Evolutionary conservation across 73 alveolate species (phyloP).

Genomic region (Paramecium tetraurelia): DNA sequence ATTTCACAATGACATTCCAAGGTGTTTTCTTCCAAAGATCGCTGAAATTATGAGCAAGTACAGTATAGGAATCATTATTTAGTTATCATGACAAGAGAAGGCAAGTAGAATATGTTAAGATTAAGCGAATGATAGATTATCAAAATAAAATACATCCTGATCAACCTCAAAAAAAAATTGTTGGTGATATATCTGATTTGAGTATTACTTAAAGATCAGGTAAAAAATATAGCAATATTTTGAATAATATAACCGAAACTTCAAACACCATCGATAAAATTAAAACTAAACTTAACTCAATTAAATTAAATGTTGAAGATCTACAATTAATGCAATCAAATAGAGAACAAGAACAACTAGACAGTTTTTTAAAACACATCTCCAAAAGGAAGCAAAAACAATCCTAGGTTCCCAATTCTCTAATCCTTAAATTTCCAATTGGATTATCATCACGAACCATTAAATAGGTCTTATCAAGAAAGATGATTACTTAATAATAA

Average conservation of each 20-base stretch:
- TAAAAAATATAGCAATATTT: neutral
- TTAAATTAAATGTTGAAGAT: conserved; percentile 13
- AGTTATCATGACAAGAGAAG: conserved; percentile 58
- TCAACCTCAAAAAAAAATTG: conserved; percentile 53
- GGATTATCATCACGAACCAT: neutral
- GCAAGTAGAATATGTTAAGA: conserved; percentile 33
- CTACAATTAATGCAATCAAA: neutral
- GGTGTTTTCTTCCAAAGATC: conserved; percentile 33
- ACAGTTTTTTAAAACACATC: neutral
- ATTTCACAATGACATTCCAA: conserved; percentile 60
- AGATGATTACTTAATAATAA: neutral
- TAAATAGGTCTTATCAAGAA: neutral
- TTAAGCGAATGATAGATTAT: conserved; percentile 43
- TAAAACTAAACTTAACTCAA: neutral
- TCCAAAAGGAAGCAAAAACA: neutral
- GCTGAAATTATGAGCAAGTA: conserved; percentile 52
- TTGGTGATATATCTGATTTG: conserved; percentile 42
- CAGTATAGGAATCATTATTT: neutral
- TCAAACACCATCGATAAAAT: neutral
- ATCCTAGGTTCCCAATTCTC: neutral
- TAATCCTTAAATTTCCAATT: neutral
- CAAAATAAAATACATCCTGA: conserved; percentile 55
- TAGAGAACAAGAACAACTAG: conserved; percentile 5
- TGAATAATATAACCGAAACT: neutral
- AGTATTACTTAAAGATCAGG: neutral